Base-by-base conservation (phyloP, 2,329 filamentous ascomycete species). In the Pseudocercospora pini-densiflorae region DNA sequence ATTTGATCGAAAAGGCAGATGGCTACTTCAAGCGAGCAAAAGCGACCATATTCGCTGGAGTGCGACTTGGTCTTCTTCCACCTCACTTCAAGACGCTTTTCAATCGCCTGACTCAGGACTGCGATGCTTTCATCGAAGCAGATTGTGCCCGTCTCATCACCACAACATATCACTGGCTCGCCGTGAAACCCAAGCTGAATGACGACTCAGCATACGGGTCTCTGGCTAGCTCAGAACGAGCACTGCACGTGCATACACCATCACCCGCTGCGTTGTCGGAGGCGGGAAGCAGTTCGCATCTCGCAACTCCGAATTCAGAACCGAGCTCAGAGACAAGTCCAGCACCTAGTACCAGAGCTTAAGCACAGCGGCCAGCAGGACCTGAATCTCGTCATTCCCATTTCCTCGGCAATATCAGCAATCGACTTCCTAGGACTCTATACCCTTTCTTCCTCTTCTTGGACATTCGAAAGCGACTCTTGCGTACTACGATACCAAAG, bases 111-210 rank as follows among this genome's bases (percentile, higher is more conserved):
- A 72, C 72, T n/a, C 65, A 71, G 51, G 73, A 75, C 33, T 69
- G 71, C 47, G 71, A 73, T 62, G 70, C 73, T 8, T 75, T 75
- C 51, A 67, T 75, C 12, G 71, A 75, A 62, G 73, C 73, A 9
- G 74, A 75, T 59, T 63, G 68, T 10, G 57, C 64, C 4, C 62
- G 70, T 1, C 61, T 75, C 33, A 72, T 72, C 65, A 75, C 73
- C 19, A 75, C 74, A 10, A 72, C 69, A 53, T 73, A 74, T 45
- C 72, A 73, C 57, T 75, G 73, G 73, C 60, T 75, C 12, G 74
- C 74, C 9, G 74, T 72, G 58, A 75, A 75, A 68, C 72, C 72
- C 4, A 45, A 33, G 24, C 24, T 33, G 7, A 27, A 47, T 36
- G 53, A 61, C 4, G 66, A 65, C 5, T 68, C 66, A 21, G 59